A percentile compares a stretch with the other conserved stretches of the same genome.
Evolutionary conservation across 1,139 yeast genomes (phyloP).

Genomic region (Kodamaea plutei): DNA sequence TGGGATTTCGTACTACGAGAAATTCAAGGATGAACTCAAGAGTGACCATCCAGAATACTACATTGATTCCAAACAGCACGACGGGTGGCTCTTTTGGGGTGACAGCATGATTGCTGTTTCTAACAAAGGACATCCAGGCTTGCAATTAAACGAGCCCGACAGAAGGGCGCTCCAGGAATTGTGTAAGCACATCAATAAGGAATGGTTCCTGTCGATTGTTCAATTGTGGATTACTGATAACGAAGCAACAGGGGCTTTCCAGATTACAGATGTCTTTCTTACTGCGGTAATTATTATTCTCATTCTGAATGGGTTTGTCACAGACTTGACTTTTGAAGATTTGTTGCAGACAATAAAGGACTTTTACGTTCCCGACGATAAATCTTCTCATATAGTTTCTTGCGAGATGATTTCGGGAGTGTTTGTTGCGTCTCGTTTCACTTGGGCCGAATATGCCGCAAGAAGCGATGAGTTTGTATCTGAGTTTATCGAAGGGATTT

Average conservation of each 20-base stretch:
- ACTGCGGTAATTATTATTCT: slow-evolving; percentile 44
- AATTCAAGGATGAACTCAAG: slow-evolving; percentile 53
- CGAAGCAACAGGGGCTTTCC: slow-evolving; percentile 58
- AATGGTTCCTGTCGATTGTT: slow-evolving; percentile 57
- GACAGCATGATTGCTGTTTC: slow-evolving; percentile 47
- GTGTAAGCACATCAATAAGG: slow-evolving; percentile 44
- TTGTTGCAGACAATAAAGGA: slow-evolving; percentile 48
- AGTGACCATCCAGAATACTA: slow-evolving; percentile 49
- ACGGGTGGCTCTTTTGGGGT: slow-evolving; percentile 85
- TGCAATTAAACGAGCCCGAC: slow-evolving; percentile 39
- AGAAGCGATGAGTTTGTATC: slow-evolving; percentile 47
- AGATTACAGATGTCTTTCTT: slow-evolving; percentile 57
- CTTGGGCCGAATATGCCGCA: slow-evolving; percentile 19
- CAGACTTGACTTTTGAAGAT: slow-evolving; percentile 36
- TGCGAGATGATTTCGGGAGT: slow-evolving; percentile 62
- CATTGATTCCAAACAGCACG: slow-evolving; percentile 52
- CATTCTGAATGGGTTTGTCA: slow-evolving; percentile 39
- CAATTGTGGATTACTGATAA: slow-evolving; percentile 60
- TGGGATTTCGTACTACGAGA: slow-evolving; percentile 32
- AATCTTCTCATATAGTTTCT: slow-evolving; percentile 57
- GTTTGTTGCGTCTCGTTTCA: slow-evolving; percentile 44
- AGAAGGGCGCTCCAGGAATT: slow-evolving; percentile 37
- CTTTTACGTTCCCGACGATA: slow-evolving; percentile 56
- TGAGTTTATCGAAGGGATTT: slow-evolving; percentile 40
- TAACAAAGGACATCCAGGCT: slow-evolving; percentile 18